Conservation (phyloP, 345 rosid genomes). For the Eucalyptus tenuipes region DNA sequence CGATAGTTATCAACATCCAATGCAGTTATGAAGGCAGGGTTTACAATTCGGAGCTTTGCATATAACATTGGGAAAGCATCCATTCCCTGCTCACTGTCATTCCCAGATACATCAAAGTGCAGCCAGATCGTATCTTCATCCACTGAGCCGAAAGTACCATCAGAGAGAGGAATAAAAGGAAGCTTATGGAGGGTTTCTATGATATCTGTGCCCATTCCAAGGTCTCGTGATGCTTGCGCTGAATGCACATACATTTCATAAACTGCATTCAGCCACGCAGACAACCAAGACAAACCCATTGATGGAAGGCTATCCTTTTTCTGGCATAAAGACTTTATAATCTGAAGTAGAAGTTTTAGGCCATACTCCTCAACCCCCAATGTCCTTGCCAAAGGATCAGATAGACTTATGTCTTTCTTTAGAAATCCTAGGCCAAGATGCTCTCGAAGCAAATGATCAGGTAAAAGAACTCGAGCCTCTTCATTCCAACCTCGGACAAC, state of each 20-base stretch:
- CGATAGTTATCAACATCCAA: constrained; percentile 20
- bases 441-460: constrained; percentile 47
- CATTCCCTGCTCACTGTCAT: constrained; percentile 32
- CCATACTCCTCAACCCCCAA: constrained; percentile 71
- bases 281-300: constrained; percentile 64
- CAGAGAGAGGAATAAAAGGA: constrained; percentile 78
- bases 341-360: constrained; percentile 48
- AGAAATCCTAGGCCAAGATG: constrained; percentile 80
- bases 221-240: constrained; percentile 14
- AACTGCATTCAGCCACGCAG: constrained; percentile 57
- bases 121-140: constrained; percentile 76
- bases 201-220: constrained; percentile 19
- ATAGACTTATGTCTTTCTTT: constrained; percentile 54
- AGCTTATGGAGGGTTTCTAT: constrained; percentile 33
- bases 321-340: constrained; percentile 40
- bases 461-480: not conserved
- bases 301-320: constrained; percentile 39
- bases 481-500: constrained; percentile 33
- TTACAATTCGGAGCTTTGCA: constrained; percentile 56
- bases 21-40: constrained; percentile 42
- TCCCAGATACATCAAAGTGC: constrained; percentile 41
- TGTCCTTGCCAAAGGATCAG: constrained; percentile 72
- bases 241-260: constrained; percentile 29
- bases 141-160: constrained; percentile 63
- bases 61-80: constrained; percentile 65